Conservation (phyloP, 2,329 filamentous ascomycete genomes). For the Penicillium corylophilum region DNA sequence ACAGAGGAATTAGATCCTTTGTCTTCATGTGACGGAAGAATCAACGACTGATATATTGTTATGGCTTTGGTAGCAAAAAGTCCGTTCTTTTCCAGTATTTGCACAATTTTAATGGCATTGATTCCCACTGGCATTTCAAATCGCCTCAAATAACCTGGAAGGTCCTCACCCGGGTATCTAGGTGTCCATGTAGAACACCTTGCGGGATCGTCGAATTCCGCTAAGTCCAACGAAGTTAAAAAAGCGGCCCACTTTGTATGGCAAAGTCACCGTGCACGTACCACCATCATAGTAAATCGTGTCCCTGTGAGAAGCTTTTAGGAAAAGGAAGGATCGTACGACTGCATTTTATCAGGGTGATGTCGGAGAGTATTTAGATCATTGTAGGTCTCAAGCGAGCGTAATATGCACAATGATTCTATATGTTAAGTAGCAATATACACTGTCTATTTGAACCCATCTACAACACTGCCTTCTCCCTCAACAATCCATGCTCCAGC, state of each 20-base stretch:
- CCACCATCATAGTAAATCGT: conserved; percentile 3
- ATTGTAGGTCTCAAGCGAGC: background rate
- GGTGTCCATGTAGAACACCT: no score
- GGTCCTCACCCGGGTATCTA: background rate
- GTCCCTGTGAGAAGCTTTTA: background rate
- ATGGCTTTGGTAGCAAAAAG: conserved; percentile 34
- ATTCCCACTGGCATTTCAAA: background rate
- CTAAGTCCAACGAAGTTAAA: background rate
- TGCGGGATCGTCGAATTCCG: background rate
- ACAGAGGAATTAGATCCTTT: conserved; percentile 26
- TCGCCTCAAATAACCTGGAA: background rate
- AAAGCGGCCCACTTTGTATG: conserved; percentile 6
- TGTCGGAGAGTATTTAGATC: conserved; percentile 2
- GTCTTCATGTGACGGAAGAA: conserved; percentile 27
- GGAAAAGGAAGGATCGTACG: conserved; percentile 1
- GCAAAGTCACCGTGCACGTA: background rate
- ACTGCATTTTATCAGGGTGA: background rate
- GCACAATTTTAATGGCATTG: conserved; percentile 7
- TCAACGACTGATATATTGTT: conserved; percentile 31
- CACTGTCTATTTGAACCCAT: background rate
- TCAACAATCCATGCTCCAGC: conserved; percentile 21
- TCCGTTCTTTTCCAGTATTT: conserved; percentile 23
- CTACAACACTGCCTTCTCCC: conserved; percentile 26
- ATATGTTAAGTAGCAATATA: background rate
- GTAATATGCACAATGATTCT: background rate